Conservation (phyloP, 768 basidiomycete genomes). For the Pholiota microspora region DNA sequence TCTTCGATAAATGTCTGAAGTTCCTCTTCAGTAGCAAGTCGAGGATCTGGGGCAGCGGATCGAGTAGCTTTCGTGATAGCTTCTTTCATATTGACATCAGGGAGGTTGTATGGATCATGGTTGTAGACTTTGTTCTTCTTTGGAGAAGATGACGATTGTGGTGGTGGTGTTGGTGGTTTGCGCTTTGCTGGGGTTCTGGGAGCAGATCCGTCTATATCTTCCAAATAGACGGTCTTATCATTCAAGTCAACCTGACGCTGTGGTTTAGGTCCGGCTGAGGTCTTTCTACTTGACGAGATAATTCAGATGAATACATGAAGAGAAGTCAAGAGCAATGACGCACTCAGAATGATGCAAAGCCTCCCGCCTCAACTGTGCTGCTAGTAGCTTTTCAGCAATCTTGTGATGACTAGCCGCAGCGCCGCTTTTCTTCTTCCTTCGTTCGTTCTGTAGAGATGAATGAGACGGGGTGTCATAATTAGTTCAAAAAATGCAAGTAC, state of each 20-base stretch:
- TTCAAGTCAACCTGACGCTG: slow-evolving; percentile 39
- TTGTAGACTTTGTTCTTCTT: slow-evolving; percentile 68
- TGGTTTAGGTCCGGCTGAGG: slow-evolving; percentile 12
- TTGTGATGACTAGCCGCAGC: slow-evolving; percentile 84
- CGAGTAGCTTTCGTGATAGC: slow-evolving; percentile 61
- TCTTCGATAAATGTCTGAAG: slow-evolving; percentile 91
- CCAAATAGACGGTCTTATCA: slow-evolving; percentile 81
- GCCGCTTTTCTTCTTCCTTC: slow-evolving; percentile 89
- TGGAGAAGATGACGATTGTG: slow-evolving; percentile 44
- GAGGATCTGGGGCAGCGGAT: slow-evolving; percentile 72
- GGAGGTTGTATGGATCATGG: slow-evolving; percentile 92
- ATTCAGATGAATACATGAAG: too few relatives aligned
- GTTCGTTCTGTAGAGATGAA: slow-evolving; percentile 56
- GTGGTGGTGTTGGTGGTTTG: slow-evolving; percentile 28
- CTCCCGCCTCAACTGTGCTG: slow-evolving; percentile 89
- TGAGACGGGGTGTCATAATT: not conserved
- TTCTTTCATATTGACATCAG: slow-evolving; percentile 72
- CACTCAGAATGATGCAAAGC: slow-evolving; percentile 70
- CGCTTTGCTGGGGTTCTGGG: slow-evolving; percentile 51
- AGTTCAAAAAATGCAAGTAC: slow-evolving; percentile 34
- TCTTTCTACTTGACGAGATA: too few relatives aligned
- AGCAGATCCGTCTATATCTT: slow-evolving; percentile 66
- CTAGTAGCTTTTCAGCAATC: slow-evolving; percentile 88
- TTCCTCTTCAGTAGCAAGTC: slow-evolving; percentile 96
- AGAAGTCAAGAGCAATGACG: slow-evolving; percentile 21